Conservation (phyloP, 2,329 filamentous ascomycete species). For the Onygenales sp. region DNA sequence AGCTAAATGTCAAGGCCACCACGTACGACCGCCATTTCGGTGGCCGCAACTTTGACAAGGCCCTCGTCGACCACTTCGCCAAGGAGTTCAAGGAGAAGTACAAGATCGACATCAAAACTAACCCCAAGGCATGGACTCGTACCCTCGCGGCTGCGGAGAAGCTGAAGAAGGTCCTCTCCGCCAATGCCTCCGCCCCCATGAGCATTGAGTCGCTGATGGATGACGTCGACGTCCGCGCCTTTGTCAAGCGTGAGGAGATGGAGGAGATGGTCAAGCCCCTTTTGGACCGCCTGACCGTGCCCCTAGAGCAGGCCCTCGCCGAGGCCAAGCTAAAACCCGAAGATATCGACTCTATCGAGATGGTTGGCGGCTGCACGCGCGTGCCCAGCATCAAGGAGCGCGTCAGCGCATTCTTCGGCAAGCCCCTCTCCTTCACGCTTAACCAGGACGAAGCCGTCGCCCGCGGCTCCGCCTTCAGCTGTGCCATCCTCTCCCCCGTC, state of each 20-base stretch:
- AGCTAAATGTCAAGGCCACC: slow-evolving; percentile 86
- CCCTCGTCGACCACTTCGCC: slow-evolving; percentile 86
- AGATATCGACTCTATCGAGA: slow-evolving; percentile 87
- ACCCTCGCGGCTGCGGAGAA: slow-evolving; percentile 87
- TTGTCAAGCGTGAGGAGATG: slow-evolving; percentile 89
- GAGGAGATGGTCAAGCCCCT: slow-evolving; percentile 84
- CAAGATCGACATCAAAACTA: slow-evolving; percentile 89
- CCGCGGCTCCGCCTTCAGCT: slow-evolving; percentile 92
- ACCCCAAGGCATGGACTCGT: slow-evolving; percentile 81
- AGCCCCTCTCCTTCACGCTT: slow-evolving; percentile 85
- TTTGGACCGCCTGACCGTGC: slow-evolving; percentile 59
- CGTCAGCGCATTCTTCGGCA: slow-evolving; percentile 85
- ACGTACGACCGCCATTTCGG: slow-evolving; percentile 93
- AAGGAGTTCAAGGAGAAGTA: slow-evolving; percentile 96
- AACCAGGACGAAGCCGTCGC: slow-evolving; percentile 98
- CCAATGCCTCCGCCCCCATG: slow-evolving; percentile 82
- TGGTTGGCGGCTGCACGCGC: slow-evolving; percentile 91
- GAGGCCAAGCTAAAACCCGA: slow-evolving; percentile 85
- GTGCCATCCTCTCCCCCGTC: slow-evolving; percentile 90
- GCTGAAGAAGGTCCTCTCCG: slow-evolving; percentile 95
- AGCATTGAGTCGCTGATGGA: slow-evolving; percentile 99
- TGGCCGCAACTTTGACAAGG: slow-evolving; percentile 94
- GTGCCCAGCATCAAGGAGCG: slow-evolving; percentile 85
- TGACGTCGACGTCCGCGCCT: slow-evolving; percentile 78
- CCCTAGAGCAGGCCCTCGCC: slow-evolving; percentile 85